Conservation (phyloP, 2,329 filamentous ascomycete species). For the Verticillium alfalfae region DNA sequence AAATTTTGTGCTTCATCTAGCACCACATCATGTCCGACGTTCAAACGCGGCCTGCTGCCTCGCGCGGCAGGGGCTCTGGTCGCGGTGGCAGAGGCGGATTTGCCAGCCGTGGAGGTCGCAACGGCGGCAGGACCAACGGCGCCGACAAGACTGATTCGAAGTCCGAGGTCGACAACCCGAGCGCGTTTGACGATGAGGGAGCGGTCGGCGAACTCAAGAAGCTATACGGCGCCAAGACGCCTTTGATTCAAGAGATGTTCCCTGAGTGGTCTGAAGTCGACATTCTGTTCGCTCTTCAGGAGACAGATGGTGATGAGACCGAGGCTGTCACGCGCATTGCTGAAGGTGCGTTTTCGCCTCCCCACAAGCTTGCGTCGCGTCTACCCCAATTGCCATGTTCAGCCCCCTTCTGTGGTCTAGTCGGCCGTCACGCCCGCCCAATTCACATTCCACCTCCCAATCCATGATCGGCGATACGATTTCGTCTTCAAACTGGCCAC, state of each 20-base stretch:
- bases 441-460: background rate
- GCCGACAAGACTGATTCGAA: slow-evolving; percentile 51
- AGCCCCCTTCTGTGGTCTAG: background rate
- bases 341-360: slow-evolving; percentile 52
- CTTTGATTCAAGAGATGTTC: slow-evolving; percentile 86
- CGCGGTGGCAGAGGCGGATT: slow-evolving; percentile 79
- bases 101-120: slow-evolving; percentile 66
- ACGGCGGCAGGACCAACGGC: slow-evolving; percentile 61
- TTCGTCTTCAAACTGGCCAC: background rate
- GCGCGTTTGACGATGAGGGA: slow-evolving; percentile 71
- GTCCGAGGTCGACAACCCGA: slow-evolving; percentile 50
- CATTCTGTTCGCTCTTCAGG: slow-evolving; percentile 85
- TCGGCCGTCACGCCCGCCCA: background rate
- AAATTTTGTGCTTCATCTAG: slow-evolving; percentile 9
- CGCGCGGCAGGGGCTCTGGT: slow-evolving; percentile 85
- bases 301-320: slow-evolving; percentile 75
- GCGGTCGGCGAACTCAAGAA: slow-evolving; percentile 91
- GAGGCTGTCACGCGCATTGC: slow-evolving; percentile 72
- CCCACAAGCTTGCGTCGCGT: background rate
- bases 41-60: slow-evolving; percentile 74
- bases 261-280: slow-evolving; percentile 94
- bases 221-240: slow-evolving; percentile 74
- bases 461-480: background rate
- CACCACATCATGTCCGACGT: slow-evolving; percentile 77
- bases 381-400: background rate